phyloP scores from a whole-genome alignment of 2,329 filamentous ascomycete genomes.

The Exophiala calicioides region DNA sequence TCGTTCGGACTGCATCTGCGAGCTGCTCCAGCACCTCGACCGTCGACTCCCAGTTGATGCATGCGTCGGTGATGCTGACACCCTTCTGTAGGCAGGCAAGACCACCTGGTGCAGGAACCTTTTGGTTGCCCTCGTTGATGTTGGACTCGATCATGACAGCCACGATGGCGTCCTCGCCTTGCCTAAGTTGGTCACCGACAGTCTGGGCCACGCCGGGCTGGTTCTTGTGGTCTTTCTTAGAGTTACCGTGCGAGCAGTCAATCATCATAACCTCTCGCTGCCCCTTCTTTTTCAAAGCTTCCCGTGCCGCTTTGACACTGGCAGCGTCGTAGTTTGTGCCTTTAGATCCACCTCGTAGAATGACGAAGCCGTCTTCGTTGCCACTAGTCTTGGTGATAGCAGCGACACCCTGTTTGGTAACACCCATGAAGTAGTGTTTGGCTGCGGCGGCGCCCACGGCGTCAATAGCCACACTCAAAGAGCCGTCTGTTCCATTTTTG shows the following conservation, averaged over 20 bases:
- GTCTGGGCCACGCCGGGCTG: conserved; percentile 87
- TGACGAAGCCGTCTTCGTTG: conserved; percentile 97
- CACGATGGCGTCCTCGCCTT: conserved; percentile 84
- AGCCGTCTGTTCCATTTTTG: conserved; percentile 98
- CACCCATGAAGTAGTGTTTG: conserved; percentile 94
- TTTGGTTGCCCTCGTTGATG: conserved; percentile 92
- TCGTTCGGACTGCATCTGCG: conserved; percentile 75
- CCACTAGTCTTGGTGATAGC: conserved; percentile 92
- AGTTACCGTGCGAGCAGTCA: conserved; percentile 97
- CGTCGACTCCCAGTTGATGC: conserved; percentile 89
- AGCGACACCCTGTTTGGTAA: conserved; percentile 93
- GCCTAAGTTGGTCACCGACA: conserved; percentile 79
- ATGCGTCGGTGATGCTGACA: conserved; percentile 95
- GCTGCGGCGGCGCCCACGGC: conserved; percentile 90
- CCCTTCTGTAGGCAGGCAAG: conserved; percentile 84
- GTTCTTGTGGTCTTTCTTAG: conserved; percentile 93
- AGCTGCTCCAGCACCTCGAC: conserved; percentile 79
- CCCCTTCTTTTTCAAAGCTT: conserved; percentile 71
- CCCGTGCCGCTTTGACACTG: conserved; percentile 82
- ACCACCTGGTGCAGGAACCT: conserved; percentile 77
- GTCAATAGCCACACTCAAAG: conserved; percentile 85
- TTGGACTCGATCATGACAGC: conserved; percentile 99
- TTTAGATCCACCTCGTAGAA: conserved; percentile 86
- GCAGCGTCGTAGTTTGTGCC: conserved; percentile 91
- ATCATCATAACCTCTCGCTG: conserved; percentile 84